A percentile compares a stretch with the other conserved stretches of the same genome.
Conservation (phyloP, 805 yeast genomes). For the Ogataea salicorniae region DNA sequence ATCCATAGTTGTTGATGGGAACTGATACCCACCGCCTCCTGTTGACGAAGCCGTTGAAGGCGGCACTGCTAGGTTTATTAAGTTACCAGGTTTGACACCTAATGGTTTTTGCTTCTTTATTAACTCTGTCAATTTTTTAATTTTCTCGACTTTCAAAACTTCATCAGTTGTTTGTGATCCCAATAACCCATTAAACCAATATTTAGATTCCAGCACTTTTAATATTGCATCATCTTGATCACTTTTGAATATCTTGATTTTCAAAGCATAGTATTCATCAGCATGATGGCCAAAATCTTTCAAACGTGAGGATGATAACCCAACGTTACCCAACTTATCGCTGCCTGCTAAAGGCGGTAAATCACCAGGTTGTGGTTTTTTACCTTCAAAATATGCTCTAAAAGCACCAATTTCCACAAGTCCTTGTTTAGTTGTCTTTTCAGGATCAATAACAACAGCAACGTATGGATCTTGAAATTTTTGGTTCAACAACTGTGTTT, state of each 20-base stretch:
- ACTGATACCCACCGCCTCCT: not conserved
- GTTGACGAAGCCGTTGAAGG: not conserved
- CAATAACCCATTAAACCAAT: constrained; percentile 39
- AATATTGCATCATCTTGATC: constrained; percentile 44
- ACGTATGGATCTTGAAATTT: constrained; percentile 87
- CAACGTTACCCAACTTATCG: not conserved
- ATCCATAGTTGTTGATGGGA: constrained; percentile 1
- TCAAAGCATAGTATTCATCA: constrained; percentile 60
- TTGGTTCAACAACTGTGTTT: constrained; percentile 82
- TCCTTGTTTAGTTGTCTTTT: constrained; percentile 55
- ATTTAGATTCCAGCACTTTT: constrained; percentile 38
- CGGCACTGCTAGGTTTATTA: not conserved
- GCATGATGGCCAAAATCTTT: constrained; percentile 71
- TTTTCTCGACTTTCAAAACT: constrained; percentile 7
- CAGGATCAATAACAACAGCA: constrained; percentile 85
- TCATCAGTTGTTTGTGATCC: constrained; percentile 12
- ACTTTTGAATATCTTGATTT: constrained; percentile 54
- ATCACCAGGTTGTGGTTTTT: constrained; percentile 5
- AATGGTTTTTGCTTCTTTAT: constrained; percentile 4
- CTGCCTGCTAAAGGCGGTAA: not conserved
- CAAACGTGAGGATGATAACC: constrained; percentile 45
- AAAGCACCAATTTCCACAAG: constrained; percentile 85
- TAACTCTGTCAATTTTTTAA: constrained; percentile 3
- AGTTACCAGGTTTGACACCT: constrained; percentile 1
- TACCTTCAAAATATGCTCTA: constrained; percentile 48